Conservation (phyloP, 371 early-diverging fungal genomes). For the Circinella minor region DNA sequence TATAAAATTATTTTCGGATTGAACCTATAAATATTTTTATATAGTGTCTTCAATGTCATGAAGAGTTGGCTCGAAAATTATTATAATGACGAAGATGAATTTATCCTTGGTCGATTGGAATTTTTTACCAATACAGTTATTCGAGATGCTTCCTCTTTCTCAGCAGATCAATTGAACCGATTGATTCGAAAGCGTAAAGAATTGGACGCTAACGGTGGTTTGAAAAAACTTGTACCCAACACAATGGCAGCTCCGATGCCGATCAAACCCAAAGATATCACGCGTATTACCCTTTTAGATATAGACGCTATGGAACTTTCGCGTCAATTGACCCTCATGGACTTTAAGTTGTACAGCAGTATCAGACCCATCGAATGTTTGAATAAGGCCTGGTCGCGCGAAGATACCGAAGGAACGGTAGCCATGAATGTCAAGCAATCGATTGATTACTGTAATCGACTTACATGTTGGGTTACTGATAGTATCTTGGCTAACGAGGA, state of each 20-base stretch:
- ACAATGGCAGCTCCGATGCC: constrained; percentile 46
- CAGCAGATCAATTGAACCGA: constrained; percentile 74
- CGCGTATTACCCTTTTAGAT: constrained; percentile 73
- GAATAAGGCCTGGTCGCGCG: constrained; percentile 86
- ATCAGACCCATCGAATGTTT: constrained; percentile 89
- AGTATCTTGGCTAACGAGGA: constrained; percentile 79
- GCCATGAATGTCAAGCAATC: constrained; percentile 77
- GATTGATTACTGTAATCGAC: constrained; percentile 69
- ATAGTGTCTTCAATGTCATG: constrained; percentile 82
- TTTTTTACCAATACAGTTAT: constrained; percentile 80
- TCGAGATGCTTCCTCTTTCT: constrained; percentile 70
- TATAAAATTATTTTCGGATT: too few relatives aligned
- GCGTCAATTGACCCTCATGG: constrained; percentile 91
- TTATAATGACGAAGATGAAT: constrained; percentile 77
- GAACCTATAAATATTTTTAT: too few relatives aligned
- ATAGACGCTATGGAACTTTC: constrained; percentile 93
- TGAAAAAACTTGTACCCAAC: constrained; percentile 69
- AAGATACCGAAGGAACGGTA: constrained; percentile 54
- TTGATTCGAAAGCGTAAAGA: constrained; percentile 71
- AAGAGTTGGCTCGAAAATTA: constrained; percentile 91
- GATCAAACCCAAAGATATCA: constrained; percentile 71
- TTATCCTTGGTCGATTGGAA: constrained; percentile 71
- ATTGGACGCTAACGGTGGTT: constrained; percentile 51
- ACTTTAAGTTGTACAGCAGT: constrained; percentile 77
- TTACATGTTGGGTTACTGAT: constrained; percentile 83